A percentile compares a stretch with the other conserved stretches of the same genome.
phyloP scores from a whole-genome alignment of 169 alveolate species.

The Eimeria falciformis region DNA sequence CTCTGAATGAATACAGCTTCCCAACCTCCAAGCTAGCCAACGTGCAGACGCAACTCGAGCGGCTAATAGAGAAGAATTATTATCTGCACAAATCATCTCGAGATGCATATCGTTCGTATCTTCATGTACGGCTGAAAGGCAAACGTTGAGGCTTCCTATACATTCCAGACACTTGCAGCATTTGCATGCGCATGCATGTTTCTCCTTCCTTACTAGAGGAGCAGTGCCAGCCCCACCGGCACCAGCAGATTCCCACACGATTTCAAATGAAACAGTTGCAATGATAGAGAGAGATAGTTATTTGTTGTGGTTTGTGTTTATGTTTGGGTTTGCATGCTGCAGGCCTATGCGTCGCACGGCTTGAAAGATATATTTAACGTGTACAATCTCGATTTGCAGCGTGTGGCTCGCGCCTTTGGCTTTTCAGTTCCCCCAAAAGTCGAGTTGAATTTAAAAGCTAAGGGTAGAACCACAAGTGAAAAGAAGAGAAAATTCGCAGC shows the following conservation, averaged over 20 bases:
- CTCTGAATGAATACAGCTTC: constrained; percentile 95
- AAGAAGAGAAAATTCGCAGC: constrained; percentile 62
- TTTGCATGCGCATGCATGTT: too few species aligned
- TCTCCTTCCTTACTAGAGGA: too few species aligned
- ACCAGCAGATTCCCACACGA: too few species aligned
- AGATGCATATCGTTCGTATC: constrained; percentile 97
- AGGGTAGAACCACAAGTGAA: constrained; percentile 59
- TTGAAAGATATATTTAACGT: constrained; percentile 97
- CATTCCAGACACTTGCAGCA: too few species aligned
- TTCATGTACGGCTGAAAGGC: constrained; percentile 90
- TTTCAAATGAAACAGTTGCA: too few species aligned
- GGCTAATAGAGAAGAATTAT: constrained; percentile 97
- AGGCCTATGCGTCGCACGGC: constrained; percentile 97
- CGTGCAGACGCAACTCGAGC: constrained; percentile 97
- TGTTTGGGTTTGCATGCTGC: neutral
- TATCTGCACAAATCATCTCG: constrained; percentile 96
- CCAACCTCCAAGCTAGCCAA: constrained; percentile 97
- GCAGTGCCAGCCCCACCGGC: too few species aligned
- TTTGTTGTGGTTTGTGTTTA: too few species aligned
- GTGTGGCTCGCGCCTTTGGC: constrained; percentile 94
- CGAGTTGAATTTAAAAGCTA: constrained; percentile 79
- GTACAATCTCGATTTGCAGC: constrained; percentile 95
- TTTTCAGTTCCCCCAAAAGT: constrained; percentile 81
- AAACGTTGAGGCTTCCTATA: too few species aligned
- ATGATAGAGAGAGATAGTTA: too few species aligned